Conservation (phyloP, 2,329 filamentous ascomycete species). For the Fusarium sambucinum region DNA sequence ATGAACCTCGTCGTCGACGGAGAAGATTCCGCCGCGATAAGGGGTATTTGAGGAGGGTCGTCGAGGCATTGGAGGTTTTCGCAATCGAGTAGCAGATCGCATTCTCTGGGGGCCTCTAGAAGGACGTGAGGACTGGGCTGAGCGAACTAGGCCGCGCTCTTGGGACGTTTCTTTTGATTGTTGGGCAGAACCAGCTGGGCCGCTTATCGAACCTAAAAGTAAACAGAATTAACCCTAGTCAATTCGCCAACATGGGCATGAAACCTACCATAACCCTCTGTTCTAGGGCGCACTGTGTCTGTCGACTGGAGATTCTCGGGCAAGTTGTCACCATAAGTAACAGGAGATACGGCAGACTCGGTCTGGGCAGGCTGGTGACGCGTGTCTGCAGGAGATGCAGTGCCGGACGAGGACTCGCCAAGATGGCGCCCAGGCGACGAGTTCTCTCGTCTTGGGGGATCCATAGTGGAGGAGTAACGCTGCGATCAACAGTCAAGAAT, state of each 20-base stretch:
- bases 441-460: constrained; percentile 54
- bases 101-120: constrained; percentile 61
- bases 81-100: constrained; percentile 63
- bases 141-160: constrained; percentile 55
- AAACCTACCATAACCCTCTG: constrained; percentile 69
- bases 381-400: constrained; percentile 64
- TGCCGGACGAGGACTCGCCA: constrained; percentile 52
- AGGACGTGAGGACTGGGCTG: constrained; percentile 54
- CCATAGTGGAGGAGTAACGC: constrained; percentile 55
- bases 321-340: constrained; percentile 55
- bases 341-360: constrained; percentile 52
- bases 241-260: constrained; percentile 19
- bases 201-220: constrained; percentile 46
- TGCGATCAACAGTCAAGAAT: constrained; percentile 21
- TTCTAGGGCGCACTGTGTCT: constrained; percentile 69
- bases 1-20: constrained; percentile 85
- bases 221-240: constrained; percentile 31
- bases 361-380: constrained; percentile 56
- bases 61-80: constrained; percentile 79
- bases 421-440: constrained; percentile 54
- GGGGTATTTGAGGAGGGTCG: constrained; percentile 79
- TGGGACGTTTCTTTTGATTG: constrained; percentile 54
- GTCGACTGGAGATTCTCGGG: constrained; percentile 69
- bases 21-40: constrained; percentile 87
- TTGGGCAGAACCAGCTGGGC: constrained; percentile 48